These are phyloP conservation scores for Pezicula rhizophila DNA, from an alignment of 2,329 filamentous ascomycete species.

Conservation along the genomic window DNA sequence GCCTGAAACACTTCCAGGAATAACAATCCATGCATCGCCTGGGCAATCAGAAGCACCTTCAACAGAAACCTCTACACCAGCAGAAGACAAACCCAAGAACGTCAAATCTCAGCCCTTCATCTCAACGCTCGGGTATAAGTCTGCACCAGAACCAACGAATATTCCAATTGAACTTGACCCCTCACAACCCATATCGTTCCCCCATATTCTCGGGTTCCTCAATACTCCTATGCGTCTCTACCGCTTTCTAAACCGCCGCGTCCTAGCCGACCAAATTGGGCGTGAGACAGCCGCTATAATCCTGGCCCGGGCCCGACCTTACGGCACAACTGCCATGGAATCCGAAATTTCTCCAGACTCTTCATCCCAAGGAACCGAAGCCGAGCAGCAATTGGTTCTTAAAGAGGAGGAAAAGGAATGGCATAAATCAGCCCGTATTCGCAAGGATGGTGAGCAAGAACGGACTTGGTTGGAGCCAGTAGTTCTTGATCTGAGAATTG, in stretches of 20 bases:
- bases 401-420: constrained; percentile 71
- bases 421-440: constrained; percentile 71
- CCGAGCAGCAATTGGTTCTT: constrained; percentile 61
- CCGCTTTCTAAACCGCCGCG: constrained; percentile 79
- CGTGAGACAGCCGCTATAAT: constrained; percentile 82
- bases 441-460: constrained; percentile 49
- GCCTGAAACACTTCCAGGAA: constrained; percentile 14
- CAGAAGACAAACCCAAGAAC: constrained; percentile 49
- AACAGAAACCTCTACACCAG: constrained; percentile 27
- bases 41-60: constrained; percentile 12
- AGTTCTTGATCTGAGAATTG: constrained; percentile 70
- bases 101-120: constrained; percentile 60
- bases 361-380: constrained; percentile 7
- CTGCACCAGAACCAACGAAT: constrained; percentile 55
- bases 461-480: constrained; percentile 71
- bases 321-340: constrained; percentile 22
- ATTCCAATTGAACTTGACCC: constrained; percentile 70
- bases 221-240: constrained; percentile 83
- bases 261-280: constrained; percentile 82
- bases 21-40: neutral
- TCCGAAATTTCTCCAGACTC: constrained; percentile 36
- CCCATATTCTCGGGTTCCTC: constrained; percentile 86
- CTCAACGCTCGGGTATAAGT: constrained; percentile 62
- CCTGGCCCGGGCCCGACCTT: constrained; percentile 50
- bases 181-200: constrained; percentile 67